These are phyloP conservation scores for Tolypocladium sp. DNA, from an alignment of 2,329 filamentous ascomycete species.

Conservation along the genomic window DNA sequence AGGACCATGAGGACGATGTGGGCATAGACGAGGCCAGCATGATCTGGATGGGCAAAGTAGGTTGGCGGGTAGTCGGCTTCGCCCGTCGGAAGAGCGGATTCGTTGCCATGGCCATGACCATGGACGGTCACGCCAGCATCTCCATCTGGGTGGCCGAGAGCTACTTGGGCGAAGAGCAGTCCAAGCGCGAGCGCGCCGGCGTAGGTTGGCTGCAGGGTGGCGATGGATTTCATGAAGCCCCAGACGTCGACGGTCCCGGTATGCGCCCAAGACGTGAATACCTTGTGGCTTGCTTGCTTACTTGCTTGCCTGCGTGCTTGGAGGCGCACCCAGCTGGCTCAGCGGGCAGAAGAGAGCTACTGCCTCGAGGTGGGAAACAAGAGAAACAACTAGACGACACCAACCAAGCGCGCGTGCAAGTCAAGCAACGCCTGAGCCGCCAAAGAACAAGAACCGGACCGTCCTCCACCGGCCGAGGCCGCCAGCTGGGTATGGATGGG, in stretches of 20 bases:
- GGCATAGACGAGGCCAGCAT: slow-evolving; percentile 49
- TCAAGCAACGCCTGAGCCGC: not conserved
- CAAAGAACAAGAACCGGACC: not conserved
- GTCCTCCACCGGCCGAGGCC: not conserved
- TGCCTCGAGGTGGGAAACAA: not conserved
- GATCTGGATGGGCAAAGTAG: slow-evolving; percentile 50
- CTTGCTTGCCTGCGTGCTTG: not conserved
- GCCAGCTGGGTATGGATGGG: not conserved
- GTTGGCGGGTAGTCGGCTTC: slow-evolving; percentile 31
- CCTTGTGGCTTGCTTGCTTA: not conserved
- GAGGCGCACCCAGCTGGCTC: not conserved
- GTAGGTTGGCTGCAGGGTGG: not conserved
- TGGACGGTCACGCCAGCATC: slow-evolving; percentile 2
- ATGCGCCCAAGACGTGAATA: not conserved
- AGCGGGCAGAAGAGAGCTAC: not conserved
- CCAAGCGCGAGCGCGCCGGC: not conserved
- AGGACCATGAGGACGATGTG: slow-evolving; percentile 64
- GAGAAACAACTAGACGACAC: not conserved
- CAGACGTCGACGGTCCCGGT: not conserved
- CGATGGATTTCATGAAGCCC: not conserved
- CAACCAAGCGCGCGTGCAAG: not conserved
- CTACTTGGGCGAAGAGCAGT: not conserved
- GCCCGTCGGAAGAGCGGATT: slow-evolving; percentile 7
- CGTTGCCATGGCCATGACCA: slow-evolving; percentile 8
- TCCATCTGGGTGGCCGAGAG: not conserved